These are phyloP conservation scores for Chrysophaeum taylorii DNA, from an alignment of 352 stramenopile genomes.

Conservation along the genomic window DNA sequence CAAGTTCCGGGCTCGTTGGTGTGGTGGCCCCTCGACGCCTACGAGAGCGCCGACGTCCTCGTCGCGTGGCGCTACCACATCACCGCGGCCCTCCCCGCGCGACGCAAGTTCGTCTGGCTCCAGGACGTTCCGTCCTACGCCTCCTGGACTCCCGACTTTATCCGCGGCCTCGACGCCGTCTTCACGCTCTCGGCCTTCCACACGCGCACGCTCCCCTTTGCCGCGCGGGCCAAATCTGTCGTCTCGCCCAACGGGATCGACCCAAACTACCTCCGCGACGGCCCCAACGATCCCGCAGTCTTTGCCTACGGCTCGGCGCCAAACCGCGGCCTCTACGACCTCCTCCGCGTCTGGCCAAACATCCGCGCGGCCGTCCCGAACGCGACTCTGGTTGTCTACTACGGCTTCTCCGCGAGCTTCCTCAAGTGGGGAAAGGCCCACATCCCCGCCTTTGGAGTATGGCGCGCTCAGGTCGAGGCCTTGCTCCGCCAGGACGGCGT, in stretches of 20 bases:
- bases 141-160: constrained; percentile 34
- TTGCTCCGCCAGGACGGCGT: constrained; percentile 47
- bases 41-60: constrained; percentile 64
- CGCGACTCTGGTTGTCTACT: constrained; percentile 64
- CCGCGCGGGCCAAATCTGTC: constrained; percentile 42
- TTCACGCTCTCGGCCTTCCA: constrained; percentile 69
- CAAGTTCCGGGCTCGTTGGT: constrained; percentile 35
- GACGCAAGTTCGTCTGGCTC: constrained; percentile 50
- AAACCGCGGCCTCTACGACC: constrained; percentile 53
- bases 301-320: constrained; percentile 75
- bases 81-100: constrained; percentile 48
- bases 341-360: constrained; percentile 57
- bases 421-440: constrained; percentile 44
- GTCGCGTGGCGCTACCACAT: constrained; percentile 76
- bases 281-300: constrained; percentile 40
- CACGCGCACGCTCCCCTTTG: constrained; percentile 40
- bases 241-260: constrained; percentile 64
- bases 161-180: constrained; percentile 50
- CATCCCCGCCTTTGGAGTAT: constrained; percentile 48
- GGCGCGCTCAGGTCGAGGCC: constrained; percentile 45
- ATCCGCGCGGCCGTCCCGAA: constrained; percentile 43
- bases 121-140: constrained; percentile 54
- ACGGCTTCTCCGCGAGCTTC: constrained; percentile 68
- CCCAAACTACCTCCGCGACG: constrained; percentile 48
- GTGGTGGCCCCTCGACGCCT: constrained; percentile 56